Percentiles rank a stretch among this genome's conserved stretches.
phyloP scores from a whole-genome alignment of 2,329 filamentous ascomycete species.

The Trichophyton verrucosum region DNA sequence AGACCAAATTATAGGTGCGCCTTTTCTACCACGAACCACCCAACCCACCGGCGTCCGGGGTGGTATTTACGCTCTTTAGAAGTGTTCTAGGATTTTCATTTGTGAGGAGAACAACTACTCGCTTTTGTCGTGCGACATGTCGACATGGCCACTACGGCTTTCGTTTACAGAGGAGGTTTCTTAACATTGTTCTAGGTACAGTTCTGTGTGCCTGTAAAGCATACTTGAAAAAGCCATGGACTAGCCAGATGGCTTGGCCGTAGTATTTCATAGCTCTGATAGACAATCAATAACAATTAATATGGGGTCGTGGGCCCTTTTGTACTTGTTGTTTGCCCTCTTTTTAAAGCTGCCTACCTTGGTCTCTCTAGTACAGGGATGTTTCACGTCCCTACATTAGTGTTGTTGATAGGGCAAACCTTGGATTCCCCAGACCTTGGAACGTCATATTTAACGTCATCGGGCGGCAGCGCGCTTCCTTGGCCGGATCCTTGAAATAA shows the following conservation, averaged over 20 bases:
- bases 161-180: not conserved
- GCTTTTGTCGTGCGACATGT: not conserved
- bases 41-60: not conserved
- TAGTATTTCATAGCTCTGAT: conserved; percentile 2
- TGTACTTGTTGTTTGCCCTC: not conserved
- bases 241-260: not conserved
- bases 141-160: not conserved
- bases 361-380: not conserved
- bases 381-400: too few species aligned
- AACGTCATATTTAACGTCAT: conserved; percentile 1
- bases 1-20: not conserved
- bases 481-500: not conserved
- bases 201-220: not conserved
- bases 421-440: not conserved
- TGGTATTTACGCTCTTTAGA: not conserved
- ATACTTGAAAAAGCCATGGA: not conserved
- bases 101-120: not conserved
- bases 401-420: not conserved
- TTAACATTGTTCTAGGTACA: not conserved
- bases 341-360: not conserved
- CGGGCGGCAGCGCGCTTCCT: not conserved
- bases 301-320: not conserved
- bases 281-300: not conserved
- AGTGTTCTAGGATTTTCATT: conserved; percentile 1
- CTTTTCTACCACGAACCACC: not conserved